These are phyloP conservation scores for Nicotiana knightiana DNA, from an alignment of 257 asterid genomes.

Conservation along the genomic window DNA sequence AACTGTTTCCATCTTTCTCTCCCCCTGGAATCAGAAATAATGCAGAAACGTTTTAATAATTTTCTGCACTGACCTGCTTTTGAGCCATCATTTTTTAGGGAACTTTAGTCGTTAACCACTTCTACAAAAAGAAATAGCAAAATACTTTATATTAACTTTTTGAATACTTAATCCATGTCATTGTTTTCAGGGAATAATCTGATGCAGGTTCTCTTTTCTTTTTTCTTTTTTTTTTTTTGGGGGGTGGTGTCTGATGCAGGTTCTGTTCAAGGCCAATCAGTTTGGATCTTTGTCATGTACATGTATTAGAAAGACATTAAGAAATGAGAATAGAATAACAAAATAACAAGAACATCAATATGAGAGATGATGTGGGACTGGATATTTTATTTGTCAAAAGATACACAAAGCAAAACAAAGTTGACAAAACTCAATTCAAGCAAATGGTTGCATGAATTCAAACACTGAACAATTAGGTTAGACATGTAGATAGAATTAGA, in stretches of 20 bases:
- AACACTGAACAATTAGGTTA: neutral
- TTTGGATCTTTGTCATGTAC: neutral
- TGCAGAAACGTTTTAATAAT: neutral
- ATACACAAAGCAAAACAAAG: neutral
- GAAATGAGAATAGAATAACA: neutral
- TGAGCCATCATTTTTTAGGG: neutral
- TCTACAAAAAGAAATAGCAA: neutral
- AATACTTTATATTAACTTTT: neutral
- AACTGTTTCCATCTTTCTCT: constrained; percentile 50
- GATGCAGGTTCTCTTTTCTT: neutral
- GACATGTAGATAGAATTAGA: neutral
- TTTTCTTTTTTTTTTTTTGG: neutral
- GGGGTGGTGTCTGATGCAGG: neutral
- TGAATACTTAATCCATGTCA: neutral
- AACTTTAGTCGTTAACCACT: neutral
- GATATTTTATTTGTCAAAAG: neutral
- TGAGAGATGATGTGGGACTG: neutral
- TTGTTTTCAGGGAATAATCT: neutral
- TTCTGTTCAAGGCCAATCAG: neutral
- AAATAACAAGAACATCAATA: neutral
- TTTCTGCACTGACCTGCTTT: neutral
- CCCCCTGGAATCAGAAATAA: constrained; percentile 53
- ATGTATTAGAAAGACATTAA: neutral
- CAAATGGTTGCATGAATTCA: neutral
- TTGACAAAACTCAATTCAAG: neutral